phyloP scores from a whole-genome alignment of 768 basidiomycete species.

The Mycena rebaudengoi region DNA sequence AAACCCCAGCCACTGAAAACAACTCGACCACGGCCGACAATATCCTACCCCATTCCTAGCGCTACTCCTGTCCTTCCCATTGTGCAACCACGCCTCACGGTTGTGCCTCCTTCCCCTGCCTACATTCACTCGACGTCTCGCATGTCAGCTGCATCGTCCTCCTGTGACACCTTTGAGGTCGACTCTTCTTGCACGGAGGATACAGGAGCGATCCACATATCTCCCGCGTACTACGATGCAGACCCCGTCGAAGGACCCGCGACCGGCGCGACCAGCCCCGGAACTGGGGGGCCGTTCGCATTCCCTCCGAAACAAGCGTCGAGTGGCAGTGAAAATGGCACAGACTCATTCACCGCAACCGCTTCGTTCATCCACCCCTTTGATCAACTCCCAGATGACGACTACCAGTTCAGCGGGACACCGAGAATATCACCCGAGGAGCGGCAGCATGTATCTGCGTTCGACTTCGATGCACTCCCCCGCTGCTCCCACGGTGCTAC shows the following conservation, averaged over 20 bases:
- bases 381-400: constrained; percentile 40
- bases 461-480: constrained; percentile 63
- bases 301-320: constrained; percentile 25
- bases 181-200: constrained; percentile 27
- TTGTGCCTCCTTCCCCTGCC: constrained; percentile 40
- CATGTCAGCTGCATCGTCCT: constrained; percentile 34
- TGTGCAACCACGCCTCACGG: constrained; percentile 31
- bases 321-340: constrained; percentile 26
- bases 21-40: constrained; percentile 28
- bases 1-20: constrained; percentile 49
- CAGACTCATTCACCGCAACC: constrained; percentile 44
- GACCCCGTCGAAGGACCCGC: constrained; percentile 46
- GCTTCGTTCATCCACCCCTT: constrained; percentile 62
- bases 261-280: constrained; percentile 35
- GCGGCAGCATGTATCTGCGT: constrained; percentile 49
- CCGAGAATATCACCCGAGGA: constrained; percentile 43
- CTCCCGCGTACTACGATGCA: constrained; percentile 50
- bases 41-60: constrained; percentile 35
- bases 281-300: constrained; percentile 17
- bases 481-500: constrained; percentile 28
- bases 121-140: constrained; percentile 33
- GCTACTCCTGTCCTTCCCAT: constrained; percentile 23
- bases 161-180: constrained; percentile 31
- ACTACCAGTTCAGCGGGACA: constrained; percentile 38
- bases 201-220: constrained; percentile 48